phyloP scores from a whole-genome alignment of 192 early-diverging fungal species.

The Gryganskiella cystojenkinii region DNA sequence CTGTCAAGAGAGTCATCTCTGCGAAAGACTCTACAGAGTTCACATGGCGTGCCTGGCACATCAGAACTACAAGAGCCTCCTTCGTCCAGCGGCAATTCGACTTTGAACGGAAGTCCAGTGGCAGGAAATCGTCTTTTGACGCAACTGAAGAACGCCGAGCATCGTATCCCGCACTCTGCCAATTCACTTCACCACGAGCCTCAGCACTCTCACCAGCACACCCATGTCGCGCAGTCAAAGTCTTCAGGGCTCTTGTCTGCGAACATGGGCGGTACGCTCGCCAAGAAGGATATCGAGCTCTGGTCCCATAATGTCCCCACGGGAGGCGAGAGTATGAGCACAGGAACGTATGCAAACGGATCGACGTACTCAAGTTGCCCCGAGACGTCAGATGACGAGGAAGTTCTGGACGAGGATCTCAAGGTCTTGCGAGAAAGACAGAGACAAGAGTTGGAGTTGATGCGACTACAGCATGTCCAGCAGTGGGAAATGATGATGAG shows the following conservation, averaged over 20 bases:
- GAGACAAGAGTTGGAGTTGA: slow-evolving; percentile 34
- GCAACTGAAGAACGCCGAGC: neutral
- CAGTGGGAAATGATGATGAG: slow-evolving; percentile 54
- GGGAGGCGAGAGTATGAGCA: slow-evolving; percentile 7
- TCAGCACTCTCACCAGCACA: slow-evolving; percentile 16
- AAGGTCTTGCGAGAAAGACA: slow-evolving; percentile 40
- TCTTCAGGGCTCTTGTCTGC: neutral
- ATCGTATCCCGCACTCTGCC: slow-evolving; percentile 14
- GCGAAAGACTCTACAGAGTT: too few relatives aligned
- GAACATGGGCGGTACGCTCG: slow-evolving; percentile 11
- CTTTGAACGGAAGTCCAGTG: too few relatives aligned
- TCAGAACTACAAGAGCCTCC: too few relatives aligned
- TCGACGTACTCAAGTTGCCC: slow-evolving; percentile 47
- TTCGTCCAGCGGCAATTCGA: too few relatives aligned
- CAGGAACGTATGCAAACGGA: slow-evolving; percentile 24
- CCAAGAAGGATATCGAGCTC: slow-evolving; percentile 25
- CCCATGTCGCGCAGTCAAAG: neutral
- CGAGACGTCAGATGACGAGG: slow-evolving; percentile 47
- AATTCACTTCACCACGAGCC: neutral
- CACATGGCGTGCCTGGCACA: too few relatives aligned
- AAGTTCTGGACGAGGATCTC: slow-evolving; percentile 41
- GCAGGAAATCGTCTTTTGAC: neutral
- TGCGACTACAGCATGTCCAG: slow-evolving; percentile 37
- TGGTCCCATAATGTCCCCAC: slow-evolving; percentile 9
- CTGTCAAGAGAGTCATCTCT: too few relatives aligned